phyloP scores from a whole-genome alignment of 768 basidiomycete species.

The Suillus alpinus region DNA sequence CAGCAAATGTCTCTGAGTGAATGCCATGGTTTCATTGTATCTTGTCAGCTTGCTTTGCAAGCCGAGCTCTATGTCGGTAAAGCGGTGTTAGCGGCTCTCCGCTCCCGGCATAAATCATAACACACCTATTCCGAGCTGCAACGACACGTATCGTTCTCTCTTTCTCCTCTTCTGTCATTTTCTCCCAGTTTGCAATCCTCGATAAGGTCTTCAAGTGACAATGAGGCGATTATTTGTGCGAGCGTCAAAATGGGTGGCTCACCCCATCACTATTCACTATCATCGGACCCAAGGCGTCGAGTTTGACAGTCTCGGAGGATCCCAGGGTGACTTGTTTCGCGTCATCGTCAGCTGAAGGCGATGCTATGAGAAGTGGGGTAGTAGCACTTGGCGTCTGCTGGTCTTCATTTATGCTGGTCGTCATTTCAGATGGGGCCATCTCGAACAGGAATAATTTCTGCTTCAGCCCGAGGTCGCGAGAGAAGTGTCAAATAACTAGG shows the following conservation, averaged over 20 bases:
- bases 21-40: background rate
- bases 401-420: background rate
- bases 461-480: background rate
- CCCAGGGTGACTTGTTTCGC: constrained; percentile 14
- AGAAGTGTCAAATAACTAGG: background rate
- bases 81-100: background rate
- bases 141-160: constrained; percentile 56
- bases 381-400: background rate
- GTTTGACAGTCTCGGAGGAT: constrained; percentile 36
- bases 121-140: constrained; percentile 49
- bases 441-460: background rate
- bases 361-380: constrained; percentile 10
- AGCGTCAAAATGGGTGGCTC: constrained; percentile 17
- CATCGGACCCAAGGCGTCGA: constrained; percentile 63
- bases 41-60: background rate
- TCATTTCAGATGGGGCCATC: background rate
- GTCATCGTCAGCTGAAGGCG: constrained; percentile 9
- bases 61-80: background rate
- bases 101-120: background rate
- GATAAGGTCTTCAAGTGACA: constrained; percentile 50
- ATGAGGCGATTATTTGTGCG: background rate
- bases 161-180: constrained; percentile 54
- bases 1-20: background rate
- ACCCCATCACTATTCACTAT: constrained; percentile 70
- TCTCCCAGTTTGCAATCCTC: constrained; percentile 62